Conservation (phyloP, 306 rosid genomes). For the Hippophae tibetana region DNA sequence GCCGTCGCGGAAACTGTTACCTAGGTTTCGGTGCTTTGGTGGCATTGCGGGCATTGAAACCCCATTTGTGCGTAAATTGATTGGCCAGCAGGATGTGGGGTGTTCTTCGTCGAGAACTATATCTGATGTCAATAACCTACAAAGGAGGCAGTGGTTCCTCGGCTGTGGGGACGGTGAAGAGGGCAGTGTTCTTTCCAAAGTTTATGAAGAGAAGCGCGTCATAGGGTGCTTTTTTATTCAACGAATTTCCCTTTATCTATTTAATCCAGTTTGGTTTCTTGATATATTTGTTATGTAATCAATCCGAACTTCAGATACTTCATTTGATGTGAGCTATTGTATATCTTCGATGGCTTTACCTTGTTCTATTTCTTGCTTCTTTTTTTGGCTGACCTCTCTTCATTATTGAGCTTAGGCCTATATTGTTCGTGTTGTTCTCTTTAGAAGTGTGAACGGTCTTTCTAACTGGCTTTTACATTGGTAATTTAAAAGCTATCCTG, state of each 20-base stretch:
- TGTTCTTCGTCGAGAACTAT: constrained; percentile 13
- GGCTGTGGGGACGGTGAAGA: constrained; percentile 93
- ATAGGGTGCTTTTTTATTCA: constrained; percentile 46
- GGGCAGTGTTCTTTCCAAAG: constrained; percentile 52
- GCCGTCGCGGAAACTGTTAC: constrained; percentile 15
- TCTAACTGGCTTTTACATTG: too few species aligned
- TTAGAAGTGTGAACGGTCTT: too few species aligned
- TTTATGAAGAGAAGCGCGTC: constrained; percentile 82
- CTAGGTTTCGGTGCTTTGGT: constrained; percentile 29
- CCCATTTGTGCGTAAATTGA: constrained; percentile 23
- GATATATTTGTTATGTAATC: too few species aligned
- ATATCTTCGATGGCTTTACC: too few species aligned
- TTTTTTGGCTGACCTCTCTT: too few species aligned
- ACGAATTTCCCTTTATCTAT: neutral
- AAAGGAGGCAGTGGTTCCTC: constrained; percentile 49
- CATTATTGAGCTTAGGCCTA: too few species aligned
- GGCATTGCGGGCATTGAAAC: constrained; percentile 24
- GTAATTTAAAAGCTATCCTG: too few species aligned
- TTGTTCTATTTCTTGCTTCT: too few species aligned
- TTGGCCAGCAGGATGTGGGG: constrained; percentile 12
- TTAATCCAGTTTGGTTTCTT: too few species aligned
- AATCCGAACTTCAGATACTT: too few species aligned
- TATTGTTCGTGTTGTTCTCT: too few species aligned
- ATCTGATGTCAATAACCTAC: constrained; percentile 19
- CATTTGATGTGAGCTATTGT: too few species aligned